phyloP scores from a whole-genome alignment of 1,139 yeast genomes.

The Yamadazyma mexicana region DNA sequence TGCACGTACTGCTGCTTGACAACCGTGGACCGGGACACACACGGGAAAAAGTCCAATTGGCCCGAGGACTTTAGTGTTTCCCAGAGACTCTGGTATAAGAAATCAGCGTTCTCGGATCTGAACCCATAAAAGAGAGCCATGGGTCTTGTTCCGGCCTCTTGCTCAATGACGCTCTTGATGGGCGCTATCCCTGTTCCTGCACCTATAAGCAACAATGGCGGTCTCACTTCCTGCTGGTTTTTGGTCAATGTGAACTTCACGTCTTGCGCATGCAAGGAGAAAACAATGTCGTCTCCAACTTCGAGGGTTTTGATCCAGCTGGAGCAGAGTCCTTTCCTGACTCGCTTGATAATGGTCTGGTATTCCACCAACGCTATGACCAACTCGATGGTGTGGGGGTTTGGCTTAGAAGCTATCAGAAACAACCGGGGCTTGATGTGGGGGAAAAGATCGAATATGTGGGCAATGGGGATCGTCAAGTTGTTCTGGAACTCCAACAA shows the following conservation, averaged over 20 bases:
- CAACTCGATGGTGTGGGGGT: conserved; percentile 49
- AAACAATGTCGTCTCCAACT: conserved; percentile 51
- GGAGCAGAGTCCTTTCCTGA: conserved; percentile 83
- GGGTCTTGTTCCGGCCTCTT: conserved; percentile 19
- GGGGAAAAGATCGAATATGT: conserved; percentile 77
- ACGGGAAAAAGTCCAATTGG: conserved; percentile 42
- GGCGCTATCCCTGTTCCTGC: conserved; percentile 97
- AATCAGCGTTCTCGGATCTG: conserved; percentile 67
- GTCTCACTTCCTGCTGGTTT: conserved; percentile 13
- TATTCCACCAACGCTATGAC: conserved; percentile 86
- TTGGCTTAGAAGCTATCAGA: conserved; percentile 29
- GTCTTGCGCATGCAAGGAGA: conserved; percentile 53
- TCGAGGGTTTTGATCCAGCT: conserved; percentile 61
- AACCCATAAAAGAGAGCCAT: conserved; percentile 74
- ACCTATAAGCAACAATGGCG: conserved; percentile 71
- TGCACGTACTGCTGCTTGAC: conserved; percentile 64
- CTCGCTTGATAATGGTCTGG: conserved; percentile 72
- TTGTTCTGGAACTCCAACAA: conserved; percentile 73
- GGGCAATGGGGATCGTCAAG: conserved; percentile 70
- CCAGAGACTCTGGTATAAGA: conserved; percentile 62
- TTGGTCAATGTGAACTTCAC: conserved; percentile 26
- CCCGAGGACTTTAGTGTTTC: conserved; percentile 22
- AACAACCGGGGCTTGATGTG: conserved; percentile 75
- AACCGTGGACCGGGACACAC: conserved; percentile 62
- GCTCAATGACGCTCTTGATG: conserved; percentile 63